Base-by-base conservation (phyloP, 2,329 filamentous ascomycete species). In the Colletotrichum graminicola region DNA sequence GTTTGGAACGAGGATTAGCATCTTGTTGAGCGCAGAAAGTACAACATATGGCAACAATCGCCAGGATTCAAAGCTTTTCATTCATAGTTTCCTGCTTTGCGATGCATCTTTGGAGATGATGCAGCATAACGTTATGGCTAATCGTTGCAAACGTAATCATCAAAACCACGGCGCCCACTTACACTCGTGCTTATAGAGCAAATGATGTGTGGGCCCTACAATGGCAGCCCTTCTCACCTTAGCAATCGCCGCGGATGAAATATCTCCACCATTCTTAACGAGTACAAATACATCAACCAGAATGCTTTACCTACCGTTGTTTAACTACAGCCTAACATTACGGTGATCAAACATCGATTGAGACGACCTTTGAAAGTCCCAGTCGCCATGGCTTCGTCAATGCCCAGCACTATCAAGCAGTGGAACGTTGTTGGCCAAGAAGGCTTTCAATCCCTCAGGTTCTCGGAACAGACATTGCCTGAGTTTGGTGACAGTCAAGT, bases 401-500 rank as follows among this genome's bases (percentile, higher is more conserved):
- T 57, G 11, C 52, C 62, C 2, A 43, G 43, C 14, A 61, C 57
- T 12, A 34, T 23, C 18, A 63, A 62, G 52, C 54, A 67, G 26
- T 73, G 72, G 69, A 66, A 68, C 21, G 57, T 67, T 12, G 26
- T 49, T 4, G 62, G 66, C 12, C 26, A 60, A 45, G 47, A 60
- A 23, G 70, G 70, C 3, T 11, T 61, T 5, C 45, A 63, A 5
- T 73, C 61, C 7, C 66, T 73, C 5, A 32, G 47, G 12, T 57
- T 70, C n/a, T 66, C 56, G 3, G 65, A 70, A 34, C 51, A 66
- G 12, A 7, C 41, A 1, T 4, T 69, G 11, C 57, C 72, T 29
- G 61, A 59, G 6, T 7, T 73, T 1, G 69, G 72, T 7, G 69
- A 73, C 12, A 55, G 64, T 23, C 55, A 73, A 41, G 72, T 73